Conservation (phyloP, 2,329 filamentous ascomycete species). For the Neoarthrinium moseri region DNA sequence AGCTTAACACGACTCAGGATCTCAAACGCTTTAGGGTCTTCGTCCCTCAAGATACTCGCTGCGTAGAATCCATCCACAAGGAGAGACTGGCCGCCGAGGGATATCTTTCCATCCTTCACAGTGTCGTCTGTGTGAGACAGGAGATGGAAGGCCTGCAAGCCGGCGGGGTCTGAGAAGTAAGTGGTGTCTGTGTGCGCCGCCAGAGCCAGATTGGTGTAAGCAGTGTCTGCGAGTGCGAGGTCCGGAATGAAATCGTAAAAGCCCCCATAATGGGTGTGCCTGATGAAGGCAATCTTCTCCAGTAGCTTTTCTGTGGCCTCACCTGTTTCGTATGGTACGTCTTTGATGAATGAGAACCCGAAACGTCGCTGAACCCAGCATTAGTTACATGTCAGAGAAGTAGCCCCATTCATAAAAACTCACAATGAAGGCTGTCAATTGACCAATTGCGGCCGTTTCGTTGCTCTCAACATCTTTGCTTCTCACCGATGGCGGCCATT, state of each 20-base stretch:
- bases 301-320: conserved; percentile 73
- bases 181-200: conserved; percentile 91
- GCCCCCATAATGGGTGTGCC: conserved; percentile 85
- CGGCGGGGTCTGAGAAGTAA: conserved; percentile 90
- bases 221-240: conserved; percentile 82
- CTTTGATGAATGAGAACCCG: conserved; percentile 77
- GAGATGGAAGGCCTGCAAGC: conserved; percentile 89
- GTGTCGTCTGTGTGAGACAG: conserved; percentile 62
- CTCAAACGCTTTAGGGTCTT: conserved; percentile 56
- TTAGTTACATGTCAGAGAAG: no score
- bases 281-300: conserved; percentile 80
- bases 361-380: conserved; percentile 53
- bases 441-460: conserved; percentile 53
- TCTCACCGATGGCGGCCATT: conserved; percentile 54
- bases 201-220: conserved; percentile 83
- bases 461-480: conserved; percentile 60
- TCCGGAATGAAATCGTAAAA: conserved; percentile 84
- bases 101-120: conserved; percentile 12
- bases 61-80: conserved; percentile 85
- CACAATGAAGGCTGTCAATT: conserved; percentile 64
- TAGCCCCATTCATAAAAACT: conserved; percentile 8
- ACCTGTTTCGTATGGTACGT: conserved; percentile 63
- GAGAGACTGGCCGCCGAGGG: conserved; percentile 70
- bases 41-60: conserved; percentile 55
- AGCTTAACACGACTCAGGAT: conserved; percentile 57